Conservation (phyloP, 2,329 filamentous ascomycete genomes). For the Nigrograna mackinnonii region DNA sequence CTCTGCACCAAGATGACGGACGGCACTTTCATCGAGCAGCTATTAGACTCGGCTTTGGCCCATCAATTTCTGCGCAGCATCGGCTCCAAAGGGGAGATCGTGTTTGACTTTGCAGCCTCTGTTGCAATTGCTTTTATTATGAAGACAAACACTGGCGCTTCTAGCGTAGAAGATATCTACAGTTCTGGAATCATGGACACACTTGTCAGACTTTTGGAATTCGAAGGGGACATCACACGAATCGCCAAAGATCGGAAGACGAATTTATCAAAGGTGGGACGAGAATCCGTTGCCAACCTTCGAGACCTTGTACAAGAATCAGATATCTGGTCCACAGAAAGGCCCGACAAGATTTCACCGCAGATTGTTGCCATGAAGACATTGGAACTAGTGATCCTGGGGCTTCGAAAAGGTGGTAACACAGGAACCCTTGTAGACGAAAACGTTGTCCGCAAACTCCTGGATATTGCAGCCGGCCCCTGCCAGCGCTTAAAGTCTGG, state of each 20-base stretch:
- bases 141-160: constrained; percentile 61
- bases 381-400: constrained; percentile 61
- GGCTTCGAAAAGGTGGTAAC: constrained; percentile 53
- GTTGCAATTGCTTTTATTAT: constrained; percentile 67
- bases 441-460: constrained; percentile 38
- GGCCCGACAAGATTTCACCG: constrained; percentile 60
- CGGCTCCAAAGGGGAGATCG: constrained; percentile 45
- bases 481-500: constrained; percentile 18
- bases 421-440: constrained; percentile 52
- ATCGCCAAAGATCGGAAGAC: constrained; percentile 67
- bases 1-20: constrained; percentile 59
- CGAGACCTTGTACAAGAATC: constrained; percentile 57
- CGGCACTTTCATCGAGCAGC: constrained; percentile 68
- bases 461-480: constrained; percentile 44
- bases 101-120: constrained; percentile 64
- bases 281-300: constrained; percentile 59
- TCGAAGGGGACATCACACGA: constrained; percentile 59
- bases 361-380: constrained; percentile 67
- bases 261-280: constrained; percentile 70
- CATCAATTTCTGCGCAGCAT: constrained; percentile 68
- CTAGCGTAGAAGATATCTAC: constrained; percentile 61
- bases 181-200: constrained; percentile 59
- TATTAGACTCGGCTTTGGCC: constrained; percentile 75
- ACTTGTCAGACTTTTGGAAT: constrained; percentile 59
- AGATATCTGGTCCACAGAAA: constrained; percentile 62